Percentiles rank a stretch among this genome's conserved stretches.
phyloP scores from a whole-genome alignment of 2,329 filamentous ascomycete species.

The Immersiporthe knoxdaviesiana region DNA sequence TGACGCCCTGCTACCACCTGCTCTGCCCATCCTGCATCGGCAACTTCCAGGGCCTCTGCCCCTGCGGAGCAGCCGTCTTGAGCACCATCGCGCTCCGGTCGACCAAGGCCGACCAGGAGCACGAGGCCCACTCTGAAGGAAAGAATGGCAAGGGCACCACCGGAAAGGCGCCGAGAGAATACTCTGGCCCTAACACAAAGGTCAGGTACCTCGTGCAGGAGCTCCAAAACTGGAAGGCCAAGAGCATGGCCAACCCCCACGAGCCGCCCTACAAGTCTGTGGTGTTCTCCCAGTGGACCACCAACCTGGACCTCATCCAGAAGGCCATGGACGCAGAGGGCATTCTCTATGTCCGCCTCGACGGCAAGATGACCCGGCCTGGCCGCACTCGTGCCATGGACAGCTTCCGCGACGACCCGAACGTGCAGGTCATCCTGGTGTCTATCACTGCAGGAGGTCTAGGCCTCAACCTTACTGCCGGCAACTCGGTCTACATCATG shows the following conservation, averaged over 20 bases:
- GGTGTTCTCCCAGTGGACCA: constrained; percentile 95
- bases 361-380: constrained; percentile 81
- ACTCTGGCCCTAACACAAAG: constrained; percentile 89
- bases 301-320: constrained; percentile 89
- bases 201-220: constrained; percentile 80
- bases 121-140: constrained; percentile 56
- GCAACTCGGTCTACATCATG: constrained; percentile 92
- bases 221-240: constrained; percentile 65
- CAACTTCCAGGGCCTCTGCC: constrained; percentile 65
- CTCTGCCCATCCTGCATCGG: constrained; percentile 76
- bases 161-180: constrained; percentile 61
- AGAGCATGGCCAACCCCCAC: constrained; percentile 62
- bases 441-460: constrained; percentile 92
- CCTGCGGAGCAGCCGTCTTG: constrained; percentile 34
- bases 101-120: constrained; percentile 59
- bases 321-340: constrained; percentile 70
- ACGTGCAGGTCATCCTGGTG: constrained; percentile 80
- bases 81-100: constrained; percentile 65
- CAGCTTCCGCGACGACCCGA: constrained; percentile 72
- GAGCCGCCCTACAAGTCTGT: constrained; percentile 88
- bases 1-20: constrained; percentile 87
- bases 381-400: constrained; percentile 77
- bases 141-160: constrained; percentile 67
- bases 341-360: constrained; percentile 78
- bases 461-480: constrained; percentile 86